Conservation (phyloP, 352 stramenopile species). For the Phytopythium vexans region DNA sequence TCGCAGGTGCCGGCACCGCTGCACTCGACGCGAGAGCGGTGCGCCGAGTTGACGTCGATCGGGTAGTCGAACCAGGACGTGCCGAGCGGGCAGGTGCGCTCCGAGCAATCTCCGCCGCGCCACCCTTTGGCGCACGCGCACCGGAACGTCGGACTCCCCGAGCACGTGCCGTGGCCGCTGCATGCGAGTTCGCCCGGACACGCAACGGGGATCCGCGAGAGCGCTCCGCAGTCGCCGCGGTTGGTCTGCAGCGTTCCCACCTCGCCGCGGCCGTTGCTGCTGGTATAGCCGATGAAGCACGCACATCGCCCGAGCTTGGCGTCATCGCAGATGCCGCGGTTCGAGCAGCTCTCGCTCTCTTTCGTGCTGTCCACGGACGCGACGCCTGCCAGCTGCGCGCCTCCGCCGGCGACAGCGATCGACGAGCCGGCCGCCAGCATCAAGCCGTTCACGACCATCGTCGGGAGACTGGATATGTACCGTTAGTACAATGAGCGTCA, state of each 20-base stretch:
- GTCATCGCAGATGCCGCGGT: constrained; percentile 60
- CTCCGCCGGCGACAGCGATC: constrained; percentile 23
- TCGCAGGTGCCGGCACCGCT: constrained; percentile 65
- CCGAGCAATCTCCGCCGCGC: constrained; percentile 72
- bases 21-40: constrained; percentile 54
- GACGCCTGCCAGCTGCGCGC: constrained; percentile 7
- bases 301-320: constrained; percentile 50
- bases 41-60: constrained; percentile 41
- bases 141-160: constrained; percentile 37
- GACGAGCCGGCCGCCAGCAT: constrained; percentile 27
- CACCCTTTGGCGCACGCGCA: constrained; percentile 76
- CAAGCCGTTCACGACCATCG: constrained; percentile 36
- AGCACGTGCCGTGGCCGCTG: constrained; percentile 79
- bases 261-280: constrained; percentile 57
- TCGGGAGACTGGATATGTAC: constrained; percentile 40
- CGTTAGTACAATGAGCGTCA: not conserved
- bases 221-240: constrained; percentile 60
- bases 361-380: constrained; percentile 57
- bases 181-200: constrained; percentile 70
- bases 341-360: constrained; percentile 65
- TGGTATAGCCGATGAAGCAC: constrained; percentile 63
- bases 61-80: constrained; percentile 73
- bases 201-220: constrained; percentile 49
- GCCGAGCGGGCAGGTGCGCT: constrained; percentile 51
- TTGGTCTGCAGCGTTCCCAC: constrained; percentile 42